Evolutionary conservation across 2,329 filamentous ascomycete species (phyloP), one percentile per base, ranked within the genome.

Genomic region (Diaporthe sp.): DNA sequence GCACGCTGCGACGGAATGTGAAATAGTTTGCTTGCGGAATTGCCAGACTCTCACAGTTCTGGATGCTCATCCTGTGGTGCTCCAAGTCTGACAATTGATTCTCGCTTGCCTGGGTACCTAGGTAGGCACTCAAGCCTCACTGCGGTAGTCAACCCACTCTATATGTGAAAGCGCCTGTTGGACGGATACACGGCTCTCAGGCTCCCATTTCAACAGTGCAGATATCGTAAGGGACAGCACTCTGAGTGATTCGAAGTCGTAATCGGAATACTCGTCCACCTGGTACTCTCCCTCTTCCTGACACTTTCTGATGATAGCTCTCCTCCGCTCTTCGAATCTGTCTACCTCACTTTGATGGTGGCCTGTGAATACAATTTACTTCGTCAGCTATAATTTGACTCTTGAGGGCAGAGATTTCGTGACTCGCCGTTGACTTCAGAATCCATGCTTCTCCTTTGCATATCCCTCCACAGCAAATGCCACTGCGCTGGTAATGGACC

Each of bases 391-490:
- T 12, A 13, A n/a, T 1, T 4, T 8, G 20, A 25, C 1, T 22
- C 1, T 22, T 25, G 51, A 2, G 3, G 31, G 12, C 2, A 6
- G 25, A 9, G 9, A 0, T 0, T 13, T n/a, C 22, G 15, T 8
- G 13, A 37, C 39, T 60, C 12, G 60, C 70, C 39, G 4, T 72
- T 60, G 42, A 22, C 2, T 31, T 10, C 55, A 20, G 25, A 7
- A 13, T 49, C 25, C n/a, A 15, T 3, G 15, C 31, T 37, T 37
- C 39, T 25, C 13, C 37, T 37, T 25, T 37, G 39, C 53, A 58
- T 47, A 28, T 47, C 53, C n/a, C 22, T 44, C 70, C 39, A 60
- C 3, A 49, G 22, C 6, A n/a, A 17, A 1, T 72, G 28, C 55
- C 70, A 60, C 3, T 39, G 17, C 13, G 53, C 31, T 5, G 70